Base-by-base conservation (phyloP, 805 yeast species). In the Candida fluviatilis region DNA sequence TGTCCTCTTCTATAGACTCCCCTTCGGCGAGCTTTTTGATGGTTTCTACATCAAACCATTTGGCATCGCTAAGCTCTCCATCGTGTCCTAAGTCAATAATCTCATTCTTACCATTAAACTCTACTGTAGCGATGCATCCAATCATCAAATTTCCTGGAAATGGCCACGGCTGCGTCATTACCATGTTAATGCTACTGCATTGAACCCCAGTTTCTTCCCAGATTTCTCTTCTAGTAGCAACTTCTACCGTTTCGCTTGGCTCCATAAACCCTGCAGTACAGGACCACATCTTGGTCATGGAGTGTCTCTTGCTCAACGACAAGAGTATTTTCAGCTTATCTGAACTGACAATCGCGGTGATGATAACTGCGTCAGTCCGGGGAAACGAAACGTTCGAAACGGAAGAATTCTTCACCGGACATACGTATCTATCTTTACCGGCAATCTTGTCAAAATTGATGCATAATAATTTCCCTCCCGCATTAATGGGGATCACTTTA, bases 261-360 rank as follows among this genome's bases (percentile, higher is more conserved):
- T 91, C 99, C 78, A 91, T 80, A 60, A 93, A 93, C 3, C 98
- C 99, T 3, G 98, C 96, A 37, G 95, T 77, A 53, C 95, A 83
- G 13, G 91, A 75, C 61, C 82, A 91, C 80, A 87, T 76, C 33
- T 58, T 58, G 40, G 65, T 52, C 24, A 50, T 46, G 4, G 79
- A 77, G 52, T 76, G 76, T 39, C 95, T 67, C 48, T 73, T 78
- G 43, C 79, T 77, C 37, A 85, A 73, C 2, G 90, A 95, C 12
- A 91, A 64, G 23, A 91, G 71, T 12, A 87, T 66, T 55, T 79
- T 78, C 36, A 76, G 62, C 19, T 79, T 76, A 12, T 74, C 78
- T 8, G 67, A 49, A 50, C 83, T 82, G 15, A 86, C 72, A 11
- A 88, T 76, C 1, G 93, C 95, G 7, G 86, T 80, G 44, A 91